phyloP scores from a whole-genome alignment of 768 basidiomycete species.

The Podaxis pistillaris region DNA sequence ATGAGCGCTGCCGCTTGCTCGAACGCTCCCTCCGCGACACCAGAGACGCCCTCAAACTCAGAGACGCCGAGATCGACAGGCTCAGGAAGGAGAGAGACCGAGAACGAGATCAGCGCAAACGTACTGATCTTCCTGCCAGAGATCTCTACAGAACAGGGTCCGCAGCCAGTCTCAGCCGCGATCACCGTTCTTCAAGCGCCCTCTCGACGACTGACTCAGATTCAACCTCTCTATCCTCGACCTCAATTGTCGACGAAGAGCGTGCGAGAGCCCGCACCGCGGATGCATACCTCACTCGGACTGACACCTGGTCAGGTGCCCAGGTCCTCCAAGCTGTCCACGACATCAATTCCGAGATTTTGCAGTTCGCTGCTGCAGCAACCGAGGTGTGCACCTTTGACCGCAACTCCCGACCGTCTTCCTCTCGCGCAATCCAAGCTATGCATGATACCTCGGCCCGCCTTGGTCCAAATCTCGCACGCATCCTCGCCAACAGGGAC shows the following conservation, averaged over 20 bases:
- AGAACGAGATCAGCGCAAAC: slow-evolving; percentile 30
- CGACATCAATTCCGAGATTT: slow-evolving; percentile 77
- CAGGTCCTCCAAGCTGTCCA: slow-evolving; percentile 78
- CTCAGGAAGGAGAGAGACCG: slow-evolving; percentile 40
- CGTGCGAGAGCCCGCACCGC: slow-evolving; percentile 54
- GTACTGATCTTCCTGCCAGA: slow-evolving; percentile 17
- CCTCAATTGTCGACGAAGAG: slow-evolving; percentile 43
- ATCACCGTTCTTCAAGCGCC: slow-evolving; percentile 5
- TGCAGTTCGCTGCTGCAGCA: slow-evolving; percentile 76
- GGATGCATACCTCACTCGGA: slow-evolving; percentile 72
- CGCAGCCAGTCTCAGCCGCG: neutral
- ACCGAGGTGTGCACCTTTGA: slow-evolving; percentile 63
- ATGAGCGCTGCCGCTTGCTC: slow-evolving; percentile 61
- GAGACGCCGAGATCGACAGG: slow-evolving; percentile 60
- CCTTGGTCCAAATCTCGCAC: slow-evolving; percentile 60
- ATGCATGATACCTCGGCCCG: slow-evolving; percentile 61
- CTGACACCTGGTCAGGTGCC: slow-evolving; percentile 73
- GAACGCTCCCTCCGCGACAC: slow-evolving; percentile 67
- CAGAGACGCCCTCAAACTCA: slow-evolving; percentile 52
- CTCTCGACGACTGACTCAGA: slow-evolving; percentile 12
- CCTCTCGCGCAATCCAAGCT: slow-evolving; percentile 43
- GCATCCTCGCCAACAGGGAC: slow-evolving; percentile 59
- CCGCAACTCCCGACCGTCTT: slow-evolving; percentile 5
- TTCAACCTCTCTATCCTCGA: slow-evolving; percentile 17
- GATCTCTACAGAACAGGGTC: slow-evolving; percentile 3